Conservation (phyloP, 1,284 basidiomycete species). For the Marasmius sp. region DNA sequence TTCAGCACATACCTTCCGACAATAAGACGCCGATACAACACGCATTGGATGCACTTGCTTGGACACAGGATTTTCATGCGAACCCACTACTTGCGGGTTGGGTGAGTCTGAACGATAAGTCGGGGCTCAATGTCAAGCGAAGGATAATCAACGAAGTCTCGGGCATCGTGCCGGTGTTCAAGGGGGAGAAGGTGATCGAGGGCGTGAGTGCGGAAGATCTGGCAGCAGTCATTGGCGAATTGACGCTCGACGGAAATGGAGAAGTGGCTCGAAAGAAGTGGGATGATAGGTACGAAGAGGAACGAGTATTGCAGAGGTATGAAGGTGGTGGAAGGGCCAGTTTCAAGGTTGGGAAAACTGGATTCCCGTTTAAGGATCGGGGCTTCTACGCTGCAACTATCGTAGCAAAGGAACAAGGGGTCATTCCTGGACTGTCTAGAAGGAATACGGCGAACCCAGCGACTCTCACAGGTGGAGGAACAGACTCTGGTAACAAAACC, state of each 20-base stretch:
- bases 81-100: constrained; percentile 72
- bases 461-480: constrained; percentile 24
- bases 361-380: constrained; percentile 91
- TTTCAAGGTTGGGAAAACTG: constrained; percentile 70
- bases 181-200: constrained; percentile 90
- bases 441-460: constrained; percentile 29
- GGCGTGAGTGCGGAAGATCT: constrained; percentile 94
- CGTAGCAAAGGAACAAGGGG: constrained; percentile 58
- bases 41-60: constrained; percentile 77
- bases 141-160: constrained; percentile 80
- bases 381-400: constrained; percentile 83
- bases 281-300: constrained; percentile 83
- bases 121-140: constrained; percentile 74
- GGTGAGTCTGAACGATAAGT: constrained; percentile 78
- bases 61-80: constrained; percentile 74
- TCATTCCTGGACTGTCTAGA: constrained; percentile 32
- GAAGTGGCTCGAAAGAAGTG: constrained; percentile 62
- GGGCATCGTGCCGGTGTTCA: constrained; percentile 80
- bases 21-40: constrained; percentile 72
- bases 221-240: constrained; percentile 68
- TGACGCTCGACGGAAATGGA: constrained; percentile 40
- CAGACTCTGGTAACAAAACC: constrained; percentile 11
- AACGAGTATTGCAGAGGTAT: constrained; percentile 74
- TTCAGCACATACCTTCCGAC: constrained; percentile 42
- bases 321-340: constrained; percentile 75